Evolutionary conservation across 768 basidiomycete genomes (phyloP).

Genomic region (Cystofilobasidium bisporidii): DNA sequence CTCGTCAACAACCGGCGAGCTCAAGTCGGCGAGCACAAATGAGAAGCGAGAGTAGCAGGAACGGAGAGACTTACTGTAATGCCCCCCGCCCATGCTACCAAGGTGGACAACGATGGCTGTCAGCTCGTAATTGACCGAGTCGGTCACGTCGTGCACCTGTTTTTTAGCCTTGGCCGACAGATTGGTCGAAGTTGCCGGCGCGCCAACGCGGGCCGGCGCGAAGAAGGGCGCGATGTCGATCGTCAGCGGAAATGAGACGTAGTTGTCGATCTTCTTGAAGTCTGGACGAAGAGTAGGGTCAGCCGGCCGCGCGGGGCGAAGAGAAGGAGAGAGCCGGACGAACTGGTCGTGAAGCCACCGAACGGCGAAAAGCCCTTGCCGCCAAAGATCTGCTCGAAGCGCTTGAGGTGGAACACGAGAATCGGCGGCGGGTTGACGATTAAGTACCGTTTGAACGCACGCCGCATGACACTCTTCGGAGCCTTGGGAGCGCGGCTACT

Average conservation of each 20-base stretch:
- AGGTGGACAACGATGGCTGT: constrained; percentile 72
- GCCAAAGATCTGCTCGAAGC: constrained; percentile 64
- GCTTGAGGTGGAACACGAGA: constrained; percentile 83
- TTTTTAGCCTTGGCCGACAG: constrained; percentile 30
- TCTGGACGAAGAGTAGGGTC: constrained; percentile 37
- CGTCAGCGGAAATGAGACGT: constrained; percentile 75
- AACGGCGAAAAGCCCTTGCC: constrained; percentile 24
- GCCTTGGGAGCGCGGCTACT: constrained; percentile 35
- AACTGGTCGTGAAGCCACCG: constrained; percentile 24
- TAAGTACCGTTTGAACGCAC: constrained; percentile 90
- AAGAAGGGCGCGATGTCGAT: constrained; percentile 79
- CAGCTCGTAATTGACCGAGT: constrained; percentile 38
- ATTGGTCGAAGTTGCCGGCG: constrained; percentile 35
- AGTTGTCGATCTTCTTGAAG: constrained; percentile 79
- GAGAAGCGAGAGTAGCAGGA: background rate
- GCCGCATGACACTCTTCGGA: constrained; percentile 61
- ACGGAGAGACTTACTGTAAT: constrained; percentile 64
- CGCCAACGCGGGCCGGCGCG: constrained; percentile 50
- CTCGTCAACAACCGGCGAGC: too few species aligned
- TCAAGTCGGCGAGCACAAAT: background rate
- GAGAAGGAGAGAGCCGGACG: background rate
- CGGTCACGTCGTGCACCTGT: constrained; percentile 33
- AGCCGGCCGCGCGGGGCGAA: background rate
- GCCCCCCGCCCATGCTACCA: constrained; percentile 80
- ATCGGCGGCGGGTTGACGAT: constrained; percentile 76